Conservation (phyloP, 2,329 filamentous ascomycete genomes). For the Colletotrichum sp. region DNA sequence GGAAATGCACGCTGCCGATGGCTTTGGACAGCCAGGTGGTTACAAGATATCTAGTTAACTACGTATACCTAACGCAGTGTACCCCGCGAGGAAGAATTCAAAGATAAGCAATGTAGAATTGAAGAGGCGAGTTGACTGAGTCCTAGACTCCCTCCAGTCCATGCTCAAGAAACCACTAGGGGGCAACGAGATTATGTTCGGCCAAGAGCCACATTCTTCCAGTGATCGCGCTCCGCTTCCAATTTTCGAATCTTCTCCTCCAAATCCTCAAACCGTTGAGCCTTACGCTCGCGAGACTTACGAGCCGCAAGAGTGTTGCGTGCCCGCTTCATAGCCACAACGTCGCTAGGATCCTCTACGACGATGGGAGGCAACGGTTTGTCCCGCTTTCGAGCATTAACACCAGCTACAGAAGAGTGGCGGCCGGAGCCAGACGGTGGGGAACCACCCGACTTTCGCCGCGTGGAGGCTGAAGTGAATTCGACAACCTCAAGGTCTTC, state of each 20-base stretch:
- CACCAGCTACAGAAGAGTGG: conserved; percentile 73
- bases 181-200: not conserved
- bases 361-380: conserved; percentile 82
- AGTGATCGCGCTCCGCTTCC: conserved; percentile 68
- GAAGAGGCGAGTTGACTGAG: not conserved
- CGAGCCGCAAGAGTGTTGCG: conserved; percentile 92
- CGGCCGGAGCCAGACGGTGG: conserved; percentile 49
- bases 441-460: conserved; percentile 54
- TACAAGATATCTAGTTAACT: no score
- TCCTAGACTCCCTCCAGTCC: not conserved
- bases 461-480: conserved; percentile 40
- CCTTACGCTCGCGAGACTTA: conserved; percentile 89
- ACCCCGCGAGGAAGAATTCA: not conserved
- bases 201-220: conserved; percentile 61
- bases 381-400: conserved; percentile 76
- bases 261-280: conserved; percentile 75
- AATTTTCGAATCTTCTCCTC: conserved; percentile 76
- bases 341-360: conserved; percentile 75
- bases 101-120: not conserved
- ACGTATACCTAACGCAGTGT: not conserved
- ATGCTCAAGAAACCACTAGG: not conserved
- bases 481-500: conserved; percentile 55
- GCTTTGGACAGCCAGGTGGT: no score
- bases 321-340: conserved; percentile 87
- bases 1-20: no score